Conservation (phyloP, 2,329 filamentous ascomycete species). For the Dactylonectria estremocensis region DNA sequence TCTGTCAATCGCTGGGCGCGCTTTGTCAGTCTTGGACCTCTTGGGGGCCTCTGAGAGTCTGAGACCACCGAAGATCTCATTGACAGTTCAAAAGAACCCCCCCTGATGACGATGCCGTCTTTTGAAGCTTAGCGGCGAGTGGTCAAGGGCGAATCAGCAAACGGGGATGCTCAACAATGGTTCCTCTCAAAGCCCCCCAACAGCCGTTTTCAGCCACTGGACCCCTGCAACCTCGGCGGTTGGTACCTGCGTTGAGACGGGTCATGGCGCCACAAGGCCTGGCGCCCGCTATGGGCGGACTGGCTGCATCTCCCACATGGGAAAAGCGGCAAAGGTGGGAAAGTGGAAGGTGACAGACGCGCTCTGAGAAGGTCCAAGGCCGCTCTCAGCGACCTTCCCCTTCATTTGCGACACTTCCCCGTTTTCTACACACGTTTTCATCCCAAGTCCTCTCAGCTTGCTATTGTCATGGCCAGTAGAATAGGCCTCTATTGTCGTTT, state of each 20-base stretch:
- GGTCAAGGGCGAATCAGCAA: neutral
- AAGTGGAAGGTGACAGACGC: constrained; percentile 7
- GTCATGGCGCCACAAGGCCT: constrained; percentile 37
- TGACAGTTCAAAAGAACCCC: neutral
- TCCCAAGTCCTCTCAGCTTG: constrained; percentile 28
- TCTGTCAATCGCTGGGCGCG: neutral
- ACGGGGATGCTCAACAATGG: constrained; percentile 10
- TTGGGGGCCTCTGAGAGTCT: constrained; percentile 4
- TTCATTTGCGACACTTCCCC: constrained; percentile 31
- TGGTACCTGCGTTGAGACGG: constrained; percentile 41
- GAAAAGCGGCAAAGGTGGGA: constrained; percentile 28
- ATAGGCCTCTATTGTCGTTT: constrained; percentile 30
- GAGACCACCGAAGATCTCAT: constrained; percentile 3
- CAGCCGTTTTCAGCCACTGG: constrained; percentile 27
- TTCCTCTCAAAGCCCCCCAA: constrained; percentile 14
- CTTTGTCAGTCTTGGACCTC: neutral
- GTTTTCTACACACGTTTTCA: constrained; percentile 37
- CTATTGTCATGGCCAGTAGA: constrained; percentile 34
- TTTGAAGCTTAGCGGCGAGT: neutral
- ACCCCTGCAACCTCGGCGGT: constrained; percentile 35
- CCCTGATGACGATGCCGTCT: constrained; percentile 1
- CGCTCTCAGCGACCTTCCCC: constrained; percentile 9
- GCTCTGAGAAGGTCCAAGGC: constrained; percentile 15
- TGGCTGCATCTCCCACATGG: constrained; percentile 35
- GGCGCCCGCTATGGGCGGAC: constrained; percentile 15